A percentile compares a stretch with the other conserved stretches of the same genome.
phyloP scores from a whole-genome alignment of 345 rosid genomes.

The Trapa bicornis region DNA sequence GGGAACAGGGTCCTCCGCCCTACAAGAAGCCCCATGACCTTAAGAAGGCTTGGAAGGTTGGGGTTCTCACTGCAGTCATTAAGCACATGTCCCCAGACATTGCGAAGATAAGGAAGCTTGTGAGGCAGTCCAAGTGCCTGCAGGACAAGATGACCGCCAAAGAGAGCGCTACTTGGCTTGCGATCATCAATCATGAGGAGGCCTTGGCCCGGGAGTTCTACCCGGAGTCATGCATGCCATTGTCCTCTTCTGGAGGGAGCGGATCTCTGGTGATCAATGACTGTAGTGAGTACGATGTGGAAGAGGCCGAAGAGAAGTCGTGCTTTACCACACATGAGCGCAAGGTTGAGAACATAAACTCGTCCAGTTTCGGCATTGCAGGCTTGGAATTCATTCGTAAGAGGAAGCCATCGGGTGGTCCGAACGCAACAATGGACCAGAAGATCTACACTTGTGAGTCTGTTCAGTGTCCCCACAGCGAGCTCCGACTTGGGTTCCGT shows the following conservation, averaged over 20 bases:
- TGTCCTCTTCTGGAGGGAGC: slow-evolving; percentile 37
- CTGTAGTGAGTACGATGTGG: slow-evolving; percentile 67
- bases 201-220: slow-evolving; percentile 16
- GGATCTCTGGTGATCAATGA: slow-evolving; percentile 41
- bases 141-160: slow-evolving; percentile 7
- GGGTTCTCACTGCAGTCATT: neutral
- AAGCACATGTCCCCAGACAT: slow-evolving; percentile 3
- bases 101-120: neutral
- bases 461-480: slow-evolving; percentile 53
- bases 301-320: slow-evolving; percentile 47
- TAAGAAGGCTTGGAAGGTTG: slow-evolving; percentile 3
- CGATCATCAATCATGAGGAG: neutral
- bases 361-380: slow-evolving; percentile 14
- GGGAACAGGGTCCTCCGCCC: neutral
- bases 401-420: slow-evolving; percentile 47
- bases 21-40: slow-evolving; percentile 1
- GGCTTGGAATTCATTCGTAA: slow-evolving; percentile 38
- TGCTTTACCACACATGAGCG: slow-evolving; percentile 46
- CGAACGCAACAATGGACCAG: slow-evolving; percentile 36
- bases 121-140: slow-evolving; percentile 5
- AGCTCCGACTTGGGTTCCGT: slow-evolving; percentile 42
- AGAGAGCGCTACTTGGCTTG: slow-evolving; percentile 5
- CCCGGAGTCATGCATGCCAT: slow-evolving; percentile 46
- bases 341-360: slow-evolving; percentile 33
- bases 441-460: slow-evolving; percentile 51